These are phyloP conservation scores for Metschnikowia reukaufii DNA, from an alignment of 805 yeast genomes.

Conservation along the genomic window DNA sequence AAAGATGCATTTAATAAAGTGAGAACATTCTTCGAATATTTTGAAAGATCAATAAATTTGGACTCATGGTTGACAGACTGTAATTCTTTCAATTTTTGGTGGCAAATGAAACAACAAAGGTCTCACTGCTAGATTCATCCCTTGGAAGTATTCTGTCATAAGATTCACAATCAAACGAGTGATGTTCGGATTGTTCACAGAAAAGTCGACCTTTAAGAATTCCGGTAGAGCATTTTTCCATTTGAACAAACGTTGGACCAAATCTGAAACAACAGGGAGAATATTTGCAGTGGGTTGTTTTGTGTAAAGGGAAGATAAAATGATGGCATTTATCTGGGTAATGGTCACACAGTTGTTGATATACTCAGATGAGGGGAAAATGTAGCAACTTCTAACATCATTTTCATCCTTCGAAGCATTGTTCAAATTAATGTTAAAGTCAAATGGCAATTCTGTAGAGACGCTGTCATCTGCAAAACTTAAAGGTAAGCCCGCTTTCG, in stretches of 20 bases:
- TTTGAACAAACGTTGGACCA: slow-evolving; percentile 61
- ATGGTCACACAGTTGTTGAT: slow-evolving; percentile 75
- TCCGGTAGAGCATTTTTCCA: slow-evolving; percentile 70
- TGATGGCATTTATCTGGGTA: slow-evolving; percentile 75
- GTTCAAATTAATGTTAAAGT: slow-evolving; percentile 56
- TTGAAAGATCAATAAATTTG: slow-evolving; percentile 61
- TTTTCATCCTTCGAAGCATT: slow-evolving; percentile 38
- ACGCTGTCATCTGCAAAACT: slow-evolving; percentile 81
- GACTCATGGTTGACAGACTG: slow-evolving; percentile 42
- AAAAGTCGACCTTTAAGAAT: slow-evolving; percentile 63
- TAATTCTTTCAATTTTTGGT: slow-evolving; percentile 58
- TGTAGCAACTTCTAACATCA: slow-evolving; percentile 64
- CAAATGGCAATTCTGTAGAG: slow-evolving; percentile 72
- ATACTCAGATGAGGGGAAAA: slow-evolving; percentile 77
- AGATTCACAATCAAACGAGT: slow-evolving; percentile 69
- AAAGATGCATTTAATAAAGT: slow-evolving; percentile 72
- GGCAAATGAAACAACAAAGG: slow-evolving; percentile 75
- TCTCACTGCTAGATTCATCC: slow-evolving; percentile 74
- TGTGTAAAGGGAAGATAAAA: slow-evolving; percentile 67
- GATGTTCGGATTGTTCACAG: slow-evolving; percentile 51
- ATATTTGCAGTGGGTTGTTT: slow-evolving; percentile 76
- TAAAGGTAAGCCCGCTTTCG: slow-evolving; percentile 78
- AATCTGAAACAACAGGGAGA: slow-evolving; percentile 67
- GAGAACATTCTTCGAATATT: slow-evolving; percentile 66
- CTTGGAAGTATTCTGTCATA: slow-evolving; percentile 82